These are phyloP conservation scores for Suillus sp. DNA, from an alignment of 768 basidiomycete species.

Conservation along the genomic window DNA sequence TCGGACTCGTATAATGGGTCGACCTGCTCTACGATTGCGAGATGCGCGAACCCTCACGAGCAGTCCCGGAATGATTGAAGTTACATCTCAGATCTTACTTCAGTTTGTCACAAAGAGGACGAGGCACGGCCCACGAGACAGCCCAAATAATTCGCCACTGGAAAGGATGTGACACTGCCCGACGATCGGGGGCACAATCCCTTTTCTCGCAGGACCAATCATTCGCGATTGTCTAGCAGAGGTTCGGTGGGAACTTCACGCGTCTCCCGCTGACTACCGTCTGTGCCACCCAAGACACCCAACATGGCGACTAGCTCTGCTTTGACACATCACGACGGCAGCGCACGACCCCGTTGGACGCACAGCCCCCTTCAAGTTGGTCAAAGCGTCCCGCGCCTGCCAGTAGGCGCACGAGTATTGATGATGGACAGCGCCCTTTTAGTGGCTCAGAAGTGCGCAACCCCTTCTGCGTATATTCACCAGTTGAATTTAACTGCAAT, in stretches of 20 bases:
- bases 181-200: conserved; percentile 43
- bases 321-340: conserved; percentile 73
- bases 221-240: conserved; percentile 60
- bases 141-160: conserved; percentile 36
- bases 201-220: conserved; percentile 24
- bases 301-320: conserved; percentile 48
- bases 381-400: conserved; percentile 68
- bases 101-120: conserved; percentile 65
- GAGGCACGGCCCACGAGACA: conserved; percentile 38
- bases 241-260: conserved; percentile 50
- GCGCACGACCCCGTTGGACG: conserved; percentile 65
- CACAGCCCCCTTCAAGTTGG: conserved; percentile 77
- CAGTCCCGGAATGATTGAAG: conserved; percentile 66
- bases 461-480: not conserved
- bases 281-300: conserved; percentile 58
- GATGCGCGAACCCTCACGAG: conserved; percentile 53
- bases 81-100: conserved; percentile 67
- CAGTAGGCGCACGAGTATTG: conserved; percentile 70
- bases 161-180: conserved; percentile 36
- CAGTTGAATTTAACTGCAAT: conserved; percentile 11
- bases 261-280: conserved; percentile 52
- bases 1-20: conserved; percentile 58
- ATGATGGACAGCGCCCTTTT: conserved; percentile 50
- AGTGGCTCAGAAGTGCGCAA: conserved; percentile 76
- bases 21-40: conserved; percentile 68